phyloP scores from a whole-genome alignment of 148 eudicot genomes.

The Selenicereus undatus region DNA sequence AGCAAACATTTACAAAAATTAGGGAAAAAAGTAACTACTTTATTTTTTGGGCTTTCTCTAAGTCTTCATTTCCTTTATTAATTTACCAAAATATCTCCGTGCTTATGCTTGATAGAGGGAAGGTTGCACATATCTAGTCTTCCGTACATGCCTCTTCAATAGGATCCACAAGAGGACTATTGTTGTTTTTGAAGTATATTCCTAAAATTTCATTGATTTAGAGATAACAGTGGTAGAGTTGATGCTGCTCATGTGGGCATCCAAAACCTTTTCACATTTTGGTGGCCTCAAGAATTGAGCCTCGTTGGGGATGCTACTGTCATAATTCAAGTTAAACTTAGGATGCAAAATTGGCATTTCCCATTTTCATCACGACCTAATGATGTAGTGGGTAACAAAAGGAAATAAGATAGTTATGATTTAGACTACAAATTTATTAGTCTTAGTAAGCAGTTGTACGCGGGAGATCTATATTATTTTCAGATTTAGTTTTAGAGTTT shows the following conservation, averaged over 20 bases:
- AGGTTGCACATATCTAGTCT: not conserved
- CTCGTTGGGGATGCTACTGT: not conserved
- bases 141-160: not conserved
- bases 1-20: too few species aligned
- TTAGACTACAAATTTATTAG: too few species aligned
- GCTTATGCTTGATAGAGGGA: not conserved
- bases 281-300: not conserved
- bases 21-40: too few species aligned
- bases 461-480: too few species aligned
- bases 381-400: too few species aligned
- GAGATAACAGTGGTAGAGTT: not conserved
- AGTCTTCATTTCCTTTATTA: too few species aligned
- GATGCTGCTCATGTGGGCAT: not conserved
- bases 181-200: not conserved
- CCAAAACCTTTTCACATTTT: not conserved
- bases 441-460: too few species aligned
- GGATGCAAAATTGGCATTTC: not conserved
- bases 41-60: too few species aligned
- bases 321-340: not conserved
- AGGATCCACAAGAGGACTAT: not conserved
- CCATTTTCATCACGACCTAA: too few species aligned
- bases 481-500: too few species aligned
- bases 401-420: too few species aligned
- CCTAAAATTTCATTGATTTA: not conserved
- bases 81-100: too few species aligned